Evolutionary conservation across 78 protist genomes (phyloP).

Genomic region (Pigoraptor vietnamica): DNA sequence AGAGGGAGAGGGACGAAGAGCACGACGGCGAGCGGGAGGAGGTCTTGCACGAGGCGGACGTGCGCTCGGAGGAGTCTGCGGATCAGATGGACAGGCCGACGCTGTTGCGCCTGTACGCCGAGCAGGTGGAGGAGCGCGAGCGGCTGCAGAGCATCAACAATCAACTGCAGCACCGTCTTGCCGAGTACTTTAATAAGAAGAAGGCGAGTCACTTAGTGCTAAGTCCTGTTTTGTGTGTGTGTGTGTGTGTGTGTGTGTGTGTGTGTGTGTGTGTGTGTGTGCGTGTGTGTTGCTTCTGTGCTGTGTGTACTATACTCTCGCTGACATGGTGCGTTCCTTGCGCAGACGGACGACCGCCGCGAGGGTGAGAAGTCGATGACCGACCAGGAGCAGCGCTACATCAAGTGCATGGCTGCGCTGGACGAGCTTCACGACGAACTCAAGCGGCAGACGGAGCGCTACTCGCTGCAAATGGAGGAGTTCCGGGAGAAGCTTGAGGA

Average conservation of each 20-base stretch:
- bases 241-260: neutral
- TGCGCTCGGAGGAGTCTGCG: neutral
- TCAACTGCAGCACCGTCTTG: neutral
- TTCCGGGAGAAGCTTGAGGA: neutral
- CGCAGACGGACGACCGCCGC: neutral
- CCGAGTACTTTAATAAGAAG: neutral
- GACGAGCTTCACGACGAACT: neutral
- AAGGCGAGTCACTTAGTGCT: neutral
- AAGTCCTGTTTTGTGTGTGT: neutral
- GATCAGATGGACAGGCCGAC: neutral
- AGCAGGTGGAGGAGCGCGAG: neutral
- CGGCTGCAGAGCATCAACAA: neutral
- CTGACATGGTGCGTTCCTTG: no score
- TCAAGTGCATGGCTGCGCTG: neutral
- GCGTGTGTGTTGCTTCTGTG: neutral
- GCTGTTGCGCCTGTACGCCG: neutral
- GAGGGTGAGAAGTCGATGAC: neutral
- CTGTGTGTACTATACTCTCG: no score
- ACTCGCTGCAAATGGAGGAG: neutral
- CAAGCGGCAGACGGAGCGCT: neutral
- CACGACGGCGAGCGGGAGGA: no score
- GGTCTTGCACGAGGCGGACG: no score
- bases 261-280: neutral
- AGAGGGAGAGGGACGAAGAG: neutral
- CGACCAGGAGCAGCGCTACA: neutral